These are phyloP conservation scores for Hypoxylon sp. DNA, from an alignment of 2,329 filamentous ascomycete species.

Conservation along the genomic window DNA sequence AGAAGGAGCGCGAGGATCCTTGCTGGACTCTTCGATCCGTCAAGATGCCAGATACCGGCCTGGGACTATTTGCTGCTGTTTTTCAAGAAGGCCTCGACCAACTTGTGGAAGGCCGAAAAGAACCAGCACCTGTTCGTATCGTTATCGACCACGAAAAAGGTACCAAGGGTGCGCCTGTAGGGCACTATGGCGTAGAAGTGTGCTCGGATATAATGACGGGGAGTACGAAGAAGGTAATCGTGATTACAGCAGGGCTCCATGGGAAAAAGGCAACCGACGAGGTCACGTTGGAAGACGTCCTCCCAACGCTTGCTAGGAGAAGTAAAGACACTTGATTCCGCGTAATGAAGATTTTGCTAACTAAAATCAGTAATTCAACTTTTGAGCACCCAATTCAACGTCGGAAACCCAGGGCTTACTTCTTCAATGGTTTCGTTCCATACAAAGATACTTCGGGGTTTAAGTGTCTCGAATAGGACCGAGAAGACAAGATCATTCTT, in stretches of 20 bases:
- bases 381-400: slow-evolving; percentile 75
- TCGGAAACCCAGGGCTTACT: slow-evolving; percentile 72
- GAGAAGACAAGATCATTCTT: slow-evolving; percentile 77
- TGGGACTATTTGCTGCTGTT: slow-evolving; percentile 73
- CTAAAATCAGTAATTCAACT: slow-evolving; percentile 75
- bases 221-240: slow-evolving; percentile 62
- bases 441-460: slow-evolving; percentile 77
- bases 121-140: slow-evolving; percentile 76
- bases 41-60: slow-evolving; percentile 69
- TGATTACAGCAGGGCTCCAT: slow-evolving; percentile 71
- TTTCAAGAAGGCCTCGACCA: slow-evolving; percentile 76
- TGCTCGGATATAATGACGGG: slow-evolving; percentile 71
- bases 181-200: slow-evolving; percentile 78
- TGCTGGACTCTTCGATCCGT: slow-evolving; percentile 83
- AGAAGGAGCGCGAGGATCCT: slow-evolving; percentile 82
- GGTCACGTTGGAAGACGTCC: slow-evolving; percentile 76
- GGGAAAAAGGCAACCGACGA: slow-evolving; percentile 80
- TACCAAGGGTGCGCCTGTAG: slow-evolving; percentile 73
- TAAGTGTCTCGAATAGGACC: slow-evolving; percentile 72
- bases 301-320: slow-evolving; percentile 79
- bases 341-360: slow-evolving; percentile 3
- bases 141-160: slow-evolving; percentile 78
- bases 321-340: slow-evolving; percentile 60
- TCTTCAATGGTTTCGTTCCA: slow-evolving; percentile 81
- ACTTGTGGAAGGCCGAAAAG: slow-evolving; percentile 71